These are phyloP conservation scores for Ophiostoma perfectum DNA, from an alignment of 2,329 filamentous ascomycete species.

Conservation along the genomic window DNA sequence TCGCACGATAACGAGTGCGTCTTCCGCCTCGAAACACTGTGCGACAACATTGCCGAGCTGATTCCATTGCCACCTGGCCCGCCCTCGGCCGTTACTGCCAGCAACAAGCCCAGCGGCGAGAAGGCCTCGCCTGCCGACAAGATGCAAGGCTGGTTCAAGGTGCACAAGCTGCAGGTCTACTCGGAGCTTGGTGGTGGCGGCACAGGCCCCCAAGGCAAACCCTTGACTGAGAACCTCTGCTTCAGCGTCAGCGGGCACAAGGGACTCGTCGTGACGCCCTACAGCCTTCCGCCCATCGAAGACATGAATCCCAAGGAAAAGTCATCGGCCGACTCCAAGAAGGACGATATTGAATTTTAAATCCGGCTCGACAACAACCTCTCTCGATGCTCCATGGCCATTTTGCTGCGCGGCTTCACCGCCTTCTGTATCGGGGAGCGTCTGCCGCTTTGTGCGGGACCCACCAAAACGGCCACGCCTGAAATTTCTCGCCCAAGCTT, in stretches of 20 bases:
- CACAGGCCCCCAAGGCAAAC: constrained; percentile 61
- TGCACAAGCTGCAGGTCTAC: constrained; percentile 76
- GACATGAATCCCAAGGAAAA: constrained; percentile 53
- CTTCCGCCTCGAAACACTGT: constrained; percentile 78
- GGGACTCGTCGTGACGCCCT: constrained; percentile 80
- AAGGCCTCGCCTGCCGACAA: constrained; percentile 53
- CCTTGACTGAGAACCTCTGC: constrained; percentile 76
- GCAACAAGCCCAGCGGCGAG: constrained; percentile 32
- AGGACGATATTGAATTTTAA: constrained; percentile 71
- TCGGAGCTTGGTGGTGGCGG: constrained; percentile 83
- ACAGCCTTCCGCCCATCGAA: constrained; percentile 80
- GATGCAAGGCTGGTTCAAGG: constrained; percentile 77
- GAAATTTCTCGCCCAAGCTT: constrained; percentile 20
- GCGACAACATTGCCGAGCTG: constrained; percentile 71
- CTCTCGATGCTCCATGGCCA: neutral
- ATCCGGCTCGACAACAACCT: neutral
- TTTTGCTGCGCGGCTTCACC: neutral
- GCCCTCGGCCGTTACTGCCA: constrained; percentile 16
- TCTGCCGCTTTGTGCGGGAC: neutral
- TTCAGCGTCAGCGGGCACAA: constrained; percentile 78
- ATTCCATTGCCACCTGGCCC: constrained; percentile 58
- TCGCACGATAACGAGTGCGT: constrained; percentile 69
- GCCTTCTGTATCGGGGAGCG: neutral
- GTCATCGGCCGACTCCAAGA: constrained; percentile 45
- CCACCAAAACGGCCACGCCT: constrained; percentile 12